These are phyloP conservation scores for Volutella citrinella DNA, from an alignment of 2,329 filamentous ascomycete genomes.

Conservation along the genomic window DNA sequence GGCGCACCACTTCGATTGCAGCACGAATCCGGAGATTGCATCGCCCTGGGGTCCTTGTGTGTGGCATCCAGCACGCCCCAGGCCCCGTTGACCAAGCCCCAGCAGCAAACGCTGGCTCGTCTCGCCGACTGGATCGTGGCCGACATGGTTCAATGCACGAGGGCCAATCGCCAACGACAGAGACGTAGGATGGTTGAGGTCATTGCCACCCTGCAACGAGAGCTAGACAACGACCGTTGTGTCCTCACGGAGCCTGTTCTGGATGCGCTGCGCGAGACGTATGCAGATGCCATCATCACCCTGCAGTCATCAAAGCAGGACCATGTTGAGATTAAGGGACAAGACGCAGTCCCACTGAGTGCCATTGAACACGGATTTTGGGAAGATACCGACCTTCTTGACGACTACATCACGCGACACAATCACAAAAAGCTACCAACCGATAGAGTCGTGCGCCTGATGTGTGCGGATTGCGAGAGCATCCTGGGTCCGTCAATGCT, in stretches of 20 bases:
- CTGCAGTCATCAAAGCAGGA: conserved; percentile 25
- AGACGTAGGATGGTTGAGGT: conserved; percentile 36
- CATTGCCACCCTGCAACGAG: conserved; percentile 24
- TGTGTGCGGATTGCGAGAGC: conserved; percentile 34
- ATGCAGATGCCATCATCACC: conserved; percentile 30
- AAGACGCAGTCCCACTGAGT: conserved; percentile 20
- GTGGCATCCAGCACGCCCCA: conserved; percentile 35
- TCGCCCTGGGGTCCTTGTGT: conserved; percentile 41
- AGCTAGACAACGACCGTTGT: conserved; percentile 15
- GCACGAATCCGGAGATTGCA: conserved; percentile 35
- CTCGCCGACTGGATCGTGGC: conserved; percentile 33
- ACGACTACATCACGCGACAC: conserved; percentile 32
- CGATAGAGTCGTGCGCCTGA: conserved; percentile 32
- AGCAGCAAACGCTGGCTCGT: conserved; percentile 24
- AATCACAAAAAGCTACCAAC: conserved; percentile 32
- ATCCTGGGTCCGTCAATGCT: conserved; percentile 30
- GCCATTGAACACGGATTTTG: conserved; percentile 38
- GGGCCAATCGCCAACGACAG: conserved; percentile 36
- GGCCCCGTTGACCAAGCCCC: conserved; percentile 27
- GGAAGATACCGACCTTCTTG: conserved; percentile 40
- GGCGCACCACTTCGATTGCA: conserved; percentile 38
- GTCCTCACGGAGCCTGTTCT: conserved; percentile 22
- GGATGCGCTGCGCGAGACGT: conserved; percentile 27
- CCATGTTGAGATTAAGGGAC: conserved; percentile 24
- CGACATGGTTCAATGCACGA: conserved; percentile 38